Base-by-base conservation (phyloP, 768 basidiomycete species). In the Hydnomerulius pinastri region DNA sequence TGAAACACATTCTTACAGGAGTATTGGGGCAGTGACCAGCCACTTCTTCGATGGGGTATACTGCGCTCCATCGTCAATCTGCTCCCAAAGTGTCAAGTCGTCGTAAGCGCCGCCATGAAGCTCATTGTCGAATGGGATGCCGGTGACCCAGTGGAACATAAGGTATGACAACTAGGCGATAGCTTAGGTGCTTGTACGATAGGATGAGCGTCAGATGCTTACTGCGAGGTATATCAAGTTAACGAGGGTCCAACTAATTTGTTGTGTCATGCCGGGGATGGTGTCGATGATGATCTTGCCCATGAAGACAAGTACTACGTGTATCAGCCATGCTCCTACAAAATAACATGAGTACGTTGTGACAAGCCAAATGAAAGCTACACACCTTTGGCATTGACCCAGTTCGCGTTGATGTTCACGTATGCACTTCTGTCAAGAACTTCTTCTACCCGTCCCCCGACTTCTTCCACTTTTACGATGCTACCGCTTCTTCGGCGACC, bases 1-100 rank as follows among this genome's bases (percentile, higher is more conserved):
- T 49, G 38, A 40, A 30, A 48, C 7, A 2, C 13, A 39, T 7
- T 74, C 92, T 66, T 61, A 98, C 97, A 99, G 76, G 30, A 79
- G 78, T 57, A 98, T 86, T 0, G 97, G 97, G 7, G 94, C 85
- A 46, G 82, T 83, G 52, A 97, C 80, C 24, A 99, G 76, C 92
- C 94, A 98, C 67, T 99, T 99, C 76, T 92, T 97, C 5, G 97
- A 87, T 1, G 97, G 97, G 5, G 97, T 99, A 71, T 98, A 97
- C 63, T 98, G 97, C 1, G 95, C 97, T 32, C 97, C 97, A 43
- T 91, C 89, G 69, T 99, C 97, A 43, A 99, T 99, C 77, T 99
- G 97, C 66, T 99, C 97, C 97, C 97, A 99, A 25, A 99, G 75
- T 0, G 97, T 98, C 41, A 98, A 80, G 61, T 98, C 92, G 67